Evolutionary conservation across 192 early-diverging fungal species (phyloP), one percentile per base, ranked within the genome.

Genomic region (Podila epigama): DNA sequence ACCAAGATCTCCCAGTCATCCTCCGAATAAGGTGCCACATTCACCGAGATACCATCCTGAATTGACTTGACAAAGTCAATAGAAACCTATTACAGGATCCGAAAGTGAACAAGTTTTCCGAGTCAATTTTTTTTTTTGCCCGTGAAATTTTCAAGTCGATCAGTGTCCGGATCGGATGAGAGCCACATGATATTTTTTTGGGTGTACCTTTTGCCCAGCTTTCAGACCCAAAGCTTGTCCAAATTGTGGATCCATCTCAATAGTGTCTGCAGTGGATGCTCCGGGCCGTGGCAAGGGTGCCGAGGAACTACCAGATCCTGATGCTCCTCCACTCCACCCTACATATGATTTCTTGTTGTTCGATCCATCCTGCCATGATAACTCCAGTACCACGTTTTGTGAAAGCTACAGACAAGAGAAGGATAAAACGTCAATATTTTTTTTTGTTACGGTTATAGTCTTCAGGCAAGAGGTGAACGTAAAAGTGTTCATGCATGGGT

Each of bases 1-100:
- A 86, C 86, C 75, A 94, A 58, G 50, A 94, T 92, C 77, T 94
- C 92, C 92, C 92, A 94, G 72, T 94, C 92, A 55, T 94, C 92
- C 36, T 87, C 85, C 8, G 83, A 83, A 51, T 78, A 81, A 1
- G 92, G 91, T 51, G 89, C 93, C 27, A 93, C 91, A 61, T 87
- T 79, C 0, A 91, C 89, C 36, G 83, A 80, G 12, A 80, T 79
- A 31, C 90, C 88, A 15, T 85, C 83, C 13, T 81, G 81, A 10
- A 87, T 75, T 41, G 85, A 68, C 20, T 84, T 68, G 55, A 85
- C 81, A 73, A 91, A 88, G 57, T 87, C 88, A 28, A 92, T 82
- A 5, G 78, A 70, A 15, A 92, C 89, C 75, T 83, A 16, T 36
- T 27, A 11, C 15, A 22, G 13, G 29, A 37, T 18, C 7, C 13